Conservation (phyloP, 176 grass and related monocot species). For the Musa schizocarpa region DNA sequence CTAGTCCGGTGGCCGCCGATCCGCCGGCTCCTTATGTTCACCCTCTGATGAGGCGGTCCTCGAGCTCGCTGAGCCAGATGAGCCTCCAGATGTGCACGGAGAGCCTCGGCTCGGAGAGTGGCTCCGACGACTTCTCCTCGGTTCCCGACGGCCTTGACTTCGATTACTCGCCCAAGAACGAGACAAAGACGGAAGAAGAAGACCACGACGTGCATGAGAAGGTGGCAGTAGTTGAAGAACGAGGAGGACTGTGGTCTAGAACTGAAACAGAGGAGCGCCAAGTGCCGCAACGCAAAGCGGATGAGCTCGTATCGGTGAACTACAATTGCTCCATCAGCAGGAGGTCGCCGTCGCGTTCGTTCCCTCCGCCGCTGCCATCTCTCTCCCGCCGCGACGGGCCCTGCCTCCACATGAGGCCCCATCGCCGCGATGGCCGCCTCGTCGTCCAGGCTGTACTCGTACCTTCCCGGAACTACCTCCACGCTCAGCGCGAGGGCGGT, state of each 20-base stretch:
- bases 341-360: conserved; percentile 25
- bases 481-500: conserved; percentile 51
- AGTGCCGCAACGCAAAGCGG: not conserved
- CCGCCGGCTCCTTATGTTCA: not conserved
- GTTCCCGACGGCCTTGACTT: conserved; percentile 7
- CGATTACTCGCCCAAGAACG: conserved; percentile 32
- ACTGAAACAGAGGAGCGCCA: conserved; percentile 4
- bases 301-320: conserved; percentile 52
- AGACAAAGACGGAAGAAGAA: conserved; percentile 2
- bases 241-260: not conserved
- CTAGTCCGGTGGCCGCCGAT: not conserved
- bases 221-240: not conserved
- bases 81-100: conserved; percentile 97
- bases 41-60: conserved; percentile 23
- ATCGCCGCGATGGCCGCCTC: conserved; percentile 63
- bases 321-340: conserved; percentile 47
- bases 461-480: conserved; percentile 68
- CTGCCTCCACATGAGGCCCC: conserved; percentile 62
- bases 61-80: conserved; percentile 69
- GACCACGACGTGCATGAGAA: not conserved
- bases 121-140: conserved; percentile 37
- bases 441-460: conserved; percentile 61
- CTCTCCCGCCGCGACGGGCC: conserved; percentile 68
- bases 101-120: conserved; percentile 92
- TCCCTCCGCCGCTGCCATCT: conserved; percentile 74